Base-by-base conservation (phyloP, 1,139 yeast genomes). In the Geotrichum restrictum region DNA sequence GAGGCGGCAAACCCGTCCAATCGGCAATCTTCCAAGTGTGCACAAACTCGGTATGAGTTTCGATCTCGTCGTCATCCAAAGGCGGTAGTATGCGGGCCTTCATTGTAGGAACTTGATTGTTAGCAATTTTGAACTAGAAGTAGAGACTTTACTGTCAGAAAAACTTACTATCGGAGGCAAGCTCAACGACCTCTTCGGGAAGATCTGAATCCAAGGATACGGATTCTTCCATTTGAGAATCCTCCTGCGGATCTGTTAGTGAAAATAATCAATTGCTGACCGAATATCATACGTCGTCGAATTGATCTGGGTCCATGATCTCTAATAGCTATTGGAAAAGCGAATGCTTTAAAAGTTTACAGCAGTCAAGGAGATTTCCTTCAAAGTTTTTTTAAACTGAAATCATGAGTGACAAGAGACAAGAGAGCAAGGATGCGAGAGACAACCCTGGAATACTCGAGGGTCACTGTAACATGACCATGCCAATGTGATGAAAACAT, bases 11-110 rank as follows among this genome's bases (percentile, higher is more conserved):
- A 1, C 69, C 66, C 45, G 71, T 66, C 85, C 95, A 86, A 61
- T 83, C 81, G 10, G 74, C 72, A 52, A 93, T 84, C 52, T 79
- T 77, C 97, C 98, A 93, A 3, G 91, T 87, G 64, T 72, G 73
- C 8, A 62, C 60, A 1, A 68, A 73, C 42, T 69, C 72, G 4
- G 64, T 68, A 3, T 61, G 55, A 1, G 70, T 63, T 52, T 69
- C 76, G 44, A 70, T 69, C 27, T 74, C 80, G 18, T 65, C 71
- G 29, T 56, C 55, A 13, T 64, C 68, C 41, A 59, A 44, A 7
- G 61, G 62, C 3, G 65, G 65, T 41, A 67, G 59, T 14, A 63
- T 52, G 45, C 60, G 60, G 6, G 57, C 56, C 53, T 58, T 60
- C 67, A 68, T 65, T 11, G 19, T 11, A 34, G 38, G 6, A 34